phyloP scores from a whole-genome alignment of 345 rosid genomes.

The Dimocarpus longan region DNA sequence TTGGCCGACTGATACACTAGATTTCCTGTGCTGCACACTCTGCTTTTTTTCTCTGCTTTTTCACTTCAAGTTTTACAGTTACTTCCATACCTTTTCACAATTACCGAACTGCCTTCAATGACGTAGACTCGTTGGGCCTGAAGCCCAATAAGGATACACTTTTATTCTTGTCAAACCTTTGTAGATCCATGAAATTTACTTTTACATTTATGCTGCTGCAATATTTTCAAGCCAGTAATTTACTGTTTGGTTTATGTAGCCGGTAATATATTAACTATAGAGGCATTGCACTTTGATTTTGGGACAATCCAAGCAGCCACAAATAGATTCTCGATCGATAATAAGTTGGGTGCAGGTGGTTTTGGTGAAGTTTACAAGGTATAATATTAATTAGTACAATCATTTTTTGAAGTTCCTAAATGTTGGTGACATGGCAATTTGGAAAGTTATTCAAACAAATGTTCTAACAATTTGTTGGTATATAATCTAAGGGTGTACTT shows the following conservation, averaged over 20 bases:
- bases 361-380: constrained; percentile 74
- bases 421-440: background rate
- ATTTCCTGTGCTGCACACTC: too few species aligned
- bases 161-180: too few species aligned
- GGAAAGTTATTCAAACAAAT: background rate
- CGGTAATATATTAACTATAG: constrained; percentile 33
- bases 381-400: background rate
- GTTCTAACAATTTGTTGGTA: background rate
- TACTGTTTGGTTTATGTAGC: constrained; percentile 27
- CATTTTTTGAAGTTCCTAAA: background rate
- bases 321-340: constrained; percentile 47
- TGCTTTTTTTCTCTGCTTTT: too few species aligned
- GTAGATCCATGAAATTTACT: too few species aligned
- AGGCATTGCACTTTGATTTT: constrained; percentile 50
- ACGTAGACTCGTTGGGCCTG: too few species aligned
- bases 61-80: too few species aligned
- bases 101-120: too few species aligned
- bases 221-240: background rate
- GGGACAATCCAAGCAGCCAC: constrained; percentile 47
- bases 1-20: too few species aligned
- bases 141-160: too few species aligned
- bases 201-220: too few species aligned
- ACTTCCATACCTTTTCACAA: too few species aligned
- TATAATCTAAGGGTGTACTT: constrained; percentile 40
- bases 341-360: constrained; percentile 75